Evolutionary conservation across 1,139 yeast species (phyloP), one percentile per base, ranked within the genome.

Genomic region (Hanseniaspora gamundiae): DNA sequence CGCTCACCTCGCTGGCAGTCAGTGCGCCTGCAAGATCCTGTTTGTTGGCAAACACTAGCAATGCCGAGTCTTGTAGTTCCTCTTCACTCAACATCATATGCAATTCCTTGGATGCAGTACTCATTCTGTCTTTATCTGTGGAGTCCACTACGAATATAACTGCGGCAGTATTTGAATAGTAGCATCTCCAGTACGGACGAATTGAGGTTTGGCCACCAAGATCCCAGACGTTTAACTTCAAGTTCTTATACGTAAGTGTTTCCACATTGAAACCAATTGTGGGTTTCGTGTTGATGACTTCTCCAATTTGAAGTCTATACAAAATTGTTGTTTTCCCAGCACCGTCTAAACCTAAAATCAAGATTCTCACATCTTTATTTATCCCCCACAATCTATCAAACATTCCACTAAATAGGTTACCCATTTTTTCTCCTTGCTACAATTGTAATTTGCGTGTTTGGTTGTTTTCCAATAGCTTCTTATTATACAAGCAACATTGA

Each of bases 251-350:
- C 45, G 78, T 80, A 49, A 91, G 69, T 1, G 98, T 91, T 59
- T 91, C 98, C 38, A 91, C 98, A 59, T 91, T 91, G 71, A 91
- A 91, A 6, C 98, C 98, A 52, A 91, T 87, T 9, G 98, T 87
- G 19, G 95, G 97, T 55, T 85, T 91, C 20, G 96, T 87, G 42
- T 93, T 84, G 38, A 87, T 87, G 27, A 87, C 95, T 61, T 87
- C 96, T 21, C 96, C 96, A 64, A 87, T 73, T 61, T 91, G 96
- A 49, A 91, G 71, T 54, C 93, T 76, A 67, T 91, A 91, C 49
- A 91, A 71, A 48, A 91, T 88, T 10, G 98, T 91, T 40, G 98
- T 91, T 62, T 91, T 91, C 44, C 98, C 98, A 2, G 98, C 97
- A 67, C 97, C 97, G 64, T 91, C 98, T 49, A 91, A 69, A 4